Evolutionary conservation across 2,329 filamentous ascomycete genomes (phyloP), one percentile per base, ranked within the genome.

Genomic region (Apiospora hydei): DNA sequence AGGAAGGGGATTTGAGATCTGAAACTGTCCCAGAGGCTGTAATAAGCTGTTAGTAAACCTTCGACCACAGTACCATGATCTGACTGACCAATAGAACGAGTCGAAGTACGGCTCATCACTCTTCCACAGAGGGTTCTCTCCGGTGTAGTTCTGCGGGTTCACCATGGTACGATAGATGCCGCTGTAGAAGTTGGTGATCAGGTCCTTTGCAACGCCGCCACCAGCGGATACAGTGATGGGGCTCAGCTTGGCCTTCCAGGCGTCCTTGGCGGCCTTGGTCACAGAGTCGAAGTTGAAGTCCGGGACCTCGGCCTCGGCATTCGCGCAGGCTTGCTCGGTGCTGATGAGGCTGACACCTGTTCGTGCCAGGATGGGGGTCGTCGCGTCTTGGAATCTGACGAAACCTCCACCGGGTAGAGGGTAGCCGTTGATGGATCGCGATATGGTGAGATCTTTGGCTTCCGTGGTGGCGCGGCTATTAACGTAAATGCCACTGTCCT

Each of bases 141-240:
- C 90, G 0, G 92, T 93, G 75, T 93, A 93, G 76, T 94, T 92
- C 76, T 94, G 91, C 2, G 92, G 92, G 70, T 89, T 91, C 73
- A 94, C 89, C 87, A 93, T 89, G 3, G 89, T 87, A n/a, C 92
- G 85, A 77, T 94, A 94, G n/a, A 91, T 85, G 3, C 91, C 92
- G 61, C 90, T 92, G 85, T 92, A 94, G 75, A 94, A 93, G 24
- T 89, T 88, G n/a, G 81, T 89, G 72, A 91, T 83, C 1, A 91
- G 78, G 0, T 88, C 86, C 11, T 83, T 78, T 72, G 88, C 85
- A 1, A 90, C 89, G 0, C 88, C 87, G 0, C 83, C 83, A 0
- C 78, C 83, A 0, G 86, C 81, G 51, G 90, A 85, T 6, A 93
- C 80, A 1, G 82, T 83, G 66, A 94, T 86, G 0, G 88, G 86